phyloP scores from a whole-genome alignment of 1,284 basidiomycete genomes.

The Trametes polyzona region DNA sequence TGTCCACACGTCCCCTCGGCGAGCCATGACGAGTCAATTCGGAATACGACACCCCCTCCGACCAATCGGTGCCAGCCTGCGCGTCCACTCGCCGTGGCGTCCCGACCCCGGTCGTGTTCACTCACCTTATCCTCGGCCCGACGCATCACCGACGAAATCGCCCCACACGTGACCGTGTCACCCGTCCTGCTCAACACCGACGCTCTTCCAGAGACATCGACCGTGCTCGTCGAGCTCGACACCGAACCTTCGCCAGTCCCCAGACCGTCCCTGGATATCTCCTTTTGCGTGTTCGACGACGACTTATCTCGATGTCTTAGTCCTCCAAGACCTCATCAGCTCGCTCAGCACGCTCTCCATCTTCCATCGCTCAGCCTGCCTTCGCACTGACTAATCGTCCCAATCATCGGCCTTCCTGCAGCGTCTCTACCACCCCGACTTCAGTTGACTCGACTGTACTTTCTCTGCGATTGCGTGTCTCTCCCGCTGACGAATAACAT shows the following conservation, averaged over 20 bases:
- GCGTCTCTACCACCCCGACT: constrained; percentile 10
- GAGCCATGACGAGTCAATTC: constrained; percentile 19
- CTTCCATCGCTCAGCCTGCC: constrained; percentile 2
- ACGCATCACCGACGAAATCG: constrained; percentile 19
- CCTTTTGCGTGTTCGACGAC: not conserved
- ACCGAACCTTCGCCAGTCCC: constrained; percentile 12
- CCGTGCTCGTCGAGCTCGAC: constrained; percentile 4
- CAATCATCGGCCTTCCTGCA: not conserved
- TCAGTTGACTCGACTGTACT: not conserved
- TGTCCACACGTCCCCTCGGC: constrained; percentile 3
- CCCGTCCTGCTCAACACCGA: not conserved
- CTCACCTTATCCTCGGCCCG: constrained; percentile 21
- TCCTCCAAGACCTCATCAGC: not conserved
- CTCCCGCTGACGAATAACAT: constrained; percentile 16
- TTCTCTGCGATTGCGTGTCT: not conserved
- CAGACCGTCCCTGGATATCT: not conserved
- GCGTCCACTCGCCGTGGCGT: constrained; percentile 11
- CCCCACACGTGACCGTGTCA: constrained; percentile 22
- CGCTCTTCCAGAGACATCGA: constrained; percentile 9
- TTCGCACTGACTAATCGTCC: constrained; percentile 14
- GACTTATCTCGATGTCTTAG: not conserved
- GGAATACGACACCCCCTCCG: constrained; percentile 11
- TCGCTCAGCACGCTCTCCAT: not conserved
- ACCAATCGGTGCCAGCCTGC: constrained; percentile 9
- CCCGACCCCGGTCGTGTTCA: constrained; percentile 9